Evolutionary conservation across 2,329 filamentous ascomycete genomes (phyloP).

Genomic region (Ophiostoma sp.): DNA sequence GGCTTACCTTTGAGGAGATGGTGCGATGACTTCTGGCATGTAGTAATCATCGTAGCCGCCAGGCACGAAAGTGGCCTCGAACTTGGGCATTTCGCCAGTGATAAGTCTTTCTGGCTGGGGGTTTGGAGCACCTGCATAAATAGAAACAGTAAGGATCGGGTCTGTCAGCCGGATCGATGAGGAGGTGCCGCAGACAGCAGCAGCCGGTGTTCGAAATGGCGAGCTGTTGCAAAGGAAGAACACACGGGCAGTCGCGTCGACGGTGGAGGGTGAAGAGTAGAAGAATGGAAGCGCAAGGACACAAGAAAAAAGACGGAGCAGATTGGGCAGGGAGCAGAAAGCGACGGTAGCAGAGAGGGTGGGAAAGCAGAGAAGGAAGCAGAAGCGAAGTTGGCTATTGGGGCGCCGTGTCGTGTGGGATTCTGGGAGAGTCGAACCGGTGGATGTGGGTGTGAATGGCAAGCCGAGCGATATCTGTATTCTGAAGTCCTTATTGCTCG

Average conservation of each 20-base stretch:
- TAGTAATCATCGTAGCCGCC: conserved; percentile 58
- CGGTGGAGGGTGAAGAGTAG: neutral
- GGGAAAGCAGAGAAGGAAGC: neutral
- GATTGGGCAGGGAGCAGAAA: neutral
- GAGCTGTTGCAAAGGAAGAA: neutral
- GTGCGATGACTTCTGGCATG: conserved; percentile 59
- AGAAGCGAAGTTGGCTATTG: neutral
- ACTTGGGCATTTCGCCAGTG: conserved; percentile 43
- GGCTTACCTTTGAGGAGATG: conserved; percentile 54
- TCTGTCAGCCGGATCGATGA: conserved; percentile 14
- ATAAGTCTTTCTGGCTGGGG: conserved; percentile 28
- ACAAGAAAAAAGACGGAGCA: neutral
- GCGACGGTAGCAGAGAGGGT: neutral
- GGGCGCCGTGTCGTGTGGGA: neutral
- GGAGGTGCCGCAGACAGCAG: neutral
- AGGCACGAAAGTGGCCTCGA: conserved; percentile 59
- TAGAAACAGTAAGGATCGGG: neutral
- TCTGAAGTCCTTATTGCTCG: neutral
- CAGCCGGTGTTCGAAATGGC: neutral
- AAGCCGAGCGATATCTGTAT: neutral
- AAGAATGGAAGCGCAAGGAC: neutral
- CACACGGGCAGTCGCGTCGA: neutral
- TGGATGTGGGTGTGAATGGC: neutral
- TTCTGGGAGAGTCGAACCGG: neutral
- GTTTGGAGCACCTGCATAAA: conserved; percentile 30